Base-by-base conservation (phyloP, 495 filamentous ascomycete genomes). In the Astrothelium macrocarpum region DNA sequence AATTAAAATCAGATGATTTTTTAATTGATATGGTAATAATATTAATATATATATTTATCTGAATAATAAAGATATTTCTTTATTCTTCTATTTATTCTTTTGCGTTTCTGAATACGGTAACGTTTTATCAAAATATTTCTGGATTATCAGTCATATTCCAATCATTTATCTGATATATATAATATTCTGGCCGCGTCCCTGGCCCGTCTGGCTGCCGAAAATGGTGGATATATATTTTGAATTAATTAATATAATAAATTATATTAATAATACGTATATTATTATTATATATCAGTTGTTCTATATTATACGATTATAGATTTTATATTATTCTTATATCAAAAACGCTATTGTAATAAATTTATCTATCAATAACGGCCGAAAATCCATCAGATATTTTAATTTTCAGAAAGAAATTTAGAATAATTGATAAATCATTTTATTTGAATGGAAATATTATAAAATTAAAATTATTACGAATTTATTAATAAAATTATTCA, bases 281-380 rank as follows among this genome's bases (percentile, higher is more conserved):
- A 59, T 70, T 70, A 68, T 80, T 75, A 61, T 76, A 80, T 9
- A 63, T 62, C 0, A 71, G 71, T 63, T 76, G 66, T n/a, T 71
- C 68, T 32, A 70, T 31, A 64, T 67, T 66, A 59, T 79, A 81
- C 63, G 71, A 78, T 70, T 78, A 73, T 61, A 82, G 72, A 34
- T 60, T 62, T 53, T 76, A 74, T 70, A 81, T 80, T 32, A 62
- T 77, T 59, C 77, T 76, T 32, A 76, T 77, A 14, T 78, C 79
- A 20, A 77, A 59, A 11, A 78, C 79, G 23, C 79, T 77, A 62
- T 78, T 68, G 66, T 78, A 73, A 49, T 63, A 71, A 42, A 75
- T 76, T 65, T 82, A 77, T 42, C 74, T 70, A 62, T 23, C 31
- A 58, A 69, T 71, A 18, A 78, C 77, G 11, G 64, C 69, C 14